These are phyloP conservation scores for Colletotrichum sp. DNA, from an alignment of 2,329 filamentous ascomycete genomes.

Conservation along the genomic window DNA sequence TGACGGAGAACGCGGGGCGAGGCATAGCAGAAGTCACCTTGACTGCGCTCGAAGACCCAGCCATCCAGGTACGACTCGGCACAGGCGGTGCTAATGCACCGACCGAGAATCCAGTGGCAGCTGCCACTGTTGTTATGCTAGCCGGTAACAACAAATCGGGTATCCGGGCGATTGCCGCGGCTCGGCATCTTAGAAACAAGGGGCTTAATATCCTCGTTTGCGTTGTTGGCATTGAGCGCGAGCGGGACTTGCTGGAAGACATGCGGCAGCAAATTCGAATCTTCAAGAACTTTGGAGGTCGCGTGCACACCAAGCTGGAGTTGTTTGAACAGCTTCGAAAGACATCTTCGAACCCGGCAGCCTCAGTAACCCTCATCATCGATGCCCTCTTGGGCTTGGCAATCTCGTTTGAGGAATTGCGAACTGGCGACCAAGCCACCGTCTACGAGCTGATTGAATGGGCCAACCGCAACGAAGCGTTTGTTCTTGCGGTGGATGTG, in stretches of 20 bases:
- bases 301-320: conserved; percentile 66
- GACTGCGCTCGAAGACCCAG: conserved; percentile 67
- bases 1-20: conserved; percentile 89
- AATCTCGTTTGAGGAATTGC: conserved; percentile 85
- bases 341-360: conserved; percentile 31
- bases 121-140: conserved; percentile 70
- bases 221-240: conserved; percentile 83
- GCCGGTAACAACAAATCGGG: conserved; percentile 95
- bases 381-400: conserved; percentile 89
- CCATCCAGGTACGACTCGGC: conserved; percentile 58
- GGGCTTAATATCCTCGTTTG: conserved; percentile 82
- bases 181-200: conserved; percentile 84
- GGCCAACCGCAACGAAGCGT: conserved; percentile 86
- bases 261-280: conserved; percentile 82
- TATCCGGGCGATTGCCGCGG: conserved; percentile 82
- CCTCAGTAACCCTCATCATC: conserved; percentile 77
- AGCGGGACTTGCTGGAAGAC: conserved; percentile 80
- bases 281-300: conserved; percentile 82
- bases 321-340: conserved; percentile 65
- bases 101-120: conserved; percentile 24
- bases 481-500: conserved; percentile 86
- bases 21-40: conserved; percentile 87
- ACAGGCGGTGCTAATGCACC: conserved; percentile 37
- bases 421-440: conserved; percentile 80
- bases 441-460: conserved; percentile 92